Base-by-base conservation (phyloP, 2,329 filamentous ascomycete genomes). In the Paraphaeosphaeria minitans region DNA sequence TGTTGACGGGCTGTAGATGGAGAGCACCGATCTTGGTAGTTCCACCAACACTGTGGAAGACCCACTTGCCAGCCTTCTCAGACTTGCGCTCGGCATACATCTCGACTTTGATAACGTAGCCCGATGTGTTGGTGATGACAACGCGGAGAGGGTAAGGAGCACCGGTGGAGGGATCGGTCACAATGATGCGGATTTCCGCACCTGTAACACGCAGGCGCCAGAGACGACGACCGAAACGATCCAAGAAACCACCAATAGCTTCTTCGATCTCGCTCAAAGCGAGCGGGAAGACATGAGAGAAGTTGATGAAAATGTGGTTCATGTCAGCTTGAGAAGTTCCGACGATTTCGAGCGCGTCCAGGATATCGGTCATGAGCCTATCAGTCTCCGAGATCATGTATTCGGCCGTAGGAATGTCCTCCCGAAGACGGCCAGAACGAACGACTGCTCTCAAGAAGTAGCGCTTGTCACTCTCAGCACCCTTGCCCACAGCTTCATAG, bases 291-390 rank as follows among this genome's bases (percentile, higher is more conserved):
- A 97, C 91, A 10, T 93, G 92, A 0, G 92, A 95, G 83, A 99
- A 99, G 86, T 99, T 98, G 85, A 99, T 95, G 84, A 99, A 99
- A 85, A 99, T 95, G 82, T 99, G 95, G 84, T 99, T 99, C 75
- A 99, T 85, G 84, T 99, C 95, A 53, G 95, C 97, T 82, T 96
- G 96, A 83, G 97, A 98, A 85, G 97, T 97, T 75, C 95, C 95
- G 74, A 97, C 96, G 70, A 99, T 97, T 84, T 99, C 95, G 58
- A 99, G 84, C 46, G 95, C 95, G 75, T 99, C 95, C 53, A 98
- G 87, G 72, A 99, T 98, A 75, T 99, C 95, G 76, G 92, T 98
- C 86, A 99, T 93, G 69, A 98, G 85, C 64, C 95, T 89, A 74
- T 99, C 94, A 41, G 94, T 93, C 82, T 99, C 95, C 0, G 93